Evolutionary conservation across 2,329 filamentous ascomycete genomes (phyloP).

Genomic region (Endothia cerciana): DNA sequence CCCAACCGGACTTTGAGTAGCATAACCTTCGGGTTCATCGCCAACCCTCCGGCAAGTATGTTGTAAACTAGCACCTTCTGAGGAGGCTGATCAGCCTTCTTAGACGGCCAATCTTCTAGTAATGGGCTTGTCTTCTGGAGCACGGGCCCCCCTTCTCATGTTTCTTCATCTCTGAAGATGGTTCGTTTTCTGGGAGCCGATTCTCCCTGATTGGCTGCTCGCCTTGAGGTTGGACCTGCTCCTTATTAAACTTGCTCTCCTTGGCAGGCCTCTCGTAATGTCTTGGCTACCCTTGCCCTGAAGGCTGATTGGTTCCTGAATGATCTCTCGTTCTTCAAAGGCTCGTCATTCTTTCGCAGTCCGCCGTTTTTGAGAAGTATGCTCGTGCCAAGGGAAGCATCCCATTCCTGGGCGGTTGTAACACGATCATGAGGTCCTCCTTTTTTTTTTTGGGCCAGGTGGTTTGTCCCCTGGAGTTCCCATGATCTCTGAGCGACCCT

Average conservation of each 20-base stretch:
- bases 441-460: no score
- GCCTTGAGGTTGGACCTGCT: neutral
- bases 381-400: neutral
- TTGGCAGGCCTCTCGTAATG: neutral
- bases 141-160: neutral
- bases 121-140: neutral
- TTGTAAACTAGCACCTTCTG: neutral
- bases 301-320: neutral
- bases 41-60: neutral
- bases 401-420: no score
- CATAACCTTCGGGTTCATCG: no score
- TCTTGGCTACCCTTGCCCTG: neutral
- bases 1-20: no score
- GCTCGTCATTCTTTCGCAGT: neutral
- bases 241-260: neutral
- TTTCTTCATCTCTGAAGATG: neutral
- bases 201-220: neutral
- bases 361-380: neutral
- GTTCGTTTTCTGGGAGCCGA: neutral
- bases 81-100: neutral
- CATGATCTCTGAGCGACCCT: no score
- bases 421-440: no score
- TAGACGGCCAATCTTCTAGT: neutral
- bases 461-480: no score
- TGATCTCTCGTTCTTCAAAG: neutral